These are phyloP conservation scores for Naganishia vaughanmartiniae DNA, from an alignment of 768 basidiomycete genomes.

Conservation along the genomic window DNA sequence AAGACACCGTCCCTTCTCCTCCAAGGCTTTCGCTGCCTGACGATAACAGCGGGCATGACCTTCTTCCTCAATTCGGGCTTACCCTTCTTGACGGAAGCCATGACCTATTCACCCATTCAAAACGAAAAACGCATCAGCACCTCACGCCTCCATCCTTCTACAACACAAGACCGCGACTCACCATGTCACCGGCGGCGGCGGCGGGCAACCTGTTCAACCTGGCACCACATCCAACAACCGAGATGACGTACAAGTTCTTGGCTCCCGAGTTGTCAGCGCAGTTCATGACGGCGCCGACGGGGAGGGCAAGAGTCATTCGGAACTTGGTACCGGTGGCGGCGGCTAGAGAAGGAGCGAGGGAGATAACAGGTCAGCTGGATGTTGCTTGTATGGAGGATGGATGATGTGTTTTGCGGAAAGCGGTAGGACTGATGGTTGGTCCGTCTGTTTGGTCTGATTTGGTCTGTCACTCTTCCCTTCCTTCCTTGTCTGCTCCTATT, in stretches of 20 bases:
- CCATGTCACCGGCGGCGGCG: conserved; percentile 58
- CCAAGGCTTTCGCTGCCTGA: conserved; percentile 98
- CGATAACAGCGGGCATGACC: conserved; percentile 95
- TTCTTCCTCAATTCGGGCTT: conserved; percentile 99
- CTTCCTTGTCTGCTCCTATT: not conserved
- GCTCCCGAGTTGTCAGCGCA: conserved; percentile 99
- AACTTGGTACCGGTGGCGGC: conserved; percentile 81
- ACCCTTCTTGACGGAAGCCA: conserved; percentile 98
- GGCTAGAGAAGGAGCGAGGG: conserved; percentile 37
- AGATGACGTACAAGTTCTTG: conserved; percentile 76
- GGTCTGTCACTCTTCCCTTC: not conserved
- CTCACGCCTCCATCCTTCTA: not conserved
- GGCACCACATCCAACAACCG: conserved; percentile 91
- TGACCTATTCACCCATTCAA: conserved; percentile 62
- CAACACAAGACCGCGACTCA: conserved; percentile 34
- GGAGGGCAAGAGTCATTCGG: conserved; percentile 71
- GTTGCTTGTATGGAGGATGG: not conserved
- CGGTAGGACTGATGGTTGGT: not conserved
- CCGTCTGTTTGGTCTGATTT: not conserved
- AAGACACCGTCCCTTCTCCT: conserved; percentile 96
- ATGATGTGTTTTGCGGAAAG: not conserved
- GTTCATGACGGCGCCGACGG: conserved; percentile 67
- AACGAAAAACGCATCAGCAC: not conserved
- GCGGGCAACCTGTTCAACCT: conserved; percentile 96
- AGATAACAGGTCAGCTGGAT: conserved; percentile 5